A percentile compares a stretch with the other conserved stretches of the same genome.
phyloP scores from a whole-genome alignment of 768 basidiomycete genomes.

The Cystobasidium tubakii region DNA sequence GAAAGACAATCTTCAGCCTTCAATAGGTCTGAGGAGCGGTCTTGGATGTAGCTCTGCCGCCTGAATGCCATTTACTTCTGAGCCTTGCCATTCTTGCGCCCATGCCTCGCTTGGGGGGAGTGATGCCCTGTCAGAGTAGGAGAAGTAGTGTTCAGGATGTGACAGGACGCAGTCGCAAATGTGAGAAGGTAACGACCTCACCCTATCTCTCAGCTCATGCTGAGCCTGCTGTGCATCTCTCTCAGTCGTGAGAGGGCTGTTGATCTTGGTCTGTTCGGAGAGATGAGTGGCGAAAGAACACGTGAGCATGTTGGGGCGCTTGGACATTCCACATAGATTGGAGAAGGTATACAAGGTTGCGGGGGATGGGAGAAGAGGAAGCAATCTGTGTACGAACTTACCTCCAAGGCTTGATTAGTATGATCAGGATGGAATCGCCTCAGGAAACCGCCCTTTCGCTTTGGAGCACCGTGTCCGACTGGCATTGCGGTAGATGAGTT shows the following conservation, averaged over 20 bases:
- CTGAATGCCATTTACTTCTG: background rate
- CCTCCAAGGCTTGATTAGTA: conserved; percentile 18
- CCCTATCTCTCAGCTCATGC: background rate
- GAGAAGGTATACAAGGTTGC: background rate
- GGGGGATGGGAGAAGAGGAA: background rate
- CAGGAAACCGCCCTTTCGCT: conserved; percentile 6
- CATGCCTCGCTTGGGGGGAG: conserved; percentile 1
- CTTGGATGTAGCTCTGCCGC: conserved; percentile 1
- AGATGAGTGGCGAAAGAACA: background rate
- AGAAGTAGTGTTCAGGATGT: no score
- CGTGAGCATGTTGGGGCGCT: background rate
- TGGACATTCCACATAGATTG: background rate
- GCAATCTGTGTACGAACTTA: background rate
- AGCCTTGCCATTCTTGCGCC: conserved; percentile 1
- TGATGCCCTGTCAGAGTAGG: background rate
- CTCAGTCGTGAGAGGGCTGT: background rate
- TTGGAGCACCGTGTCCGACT: background rate
- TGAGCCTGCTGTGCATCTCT: background rate
- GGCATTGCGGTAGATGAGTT: background rate
- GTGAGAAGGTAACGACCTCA: no score
- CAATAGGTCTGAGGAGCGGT: background rate
- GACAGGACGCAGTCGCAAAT: no score
- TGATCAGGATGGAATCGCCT: background rate
- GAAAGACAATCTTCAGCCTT: background rate
- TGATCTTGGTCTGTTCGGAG: conserved; percentile 6